Base-by-base conservation (phyloP, 2,329 filamentous ascomycete species). In the Aspergillus sp. region DNA sequence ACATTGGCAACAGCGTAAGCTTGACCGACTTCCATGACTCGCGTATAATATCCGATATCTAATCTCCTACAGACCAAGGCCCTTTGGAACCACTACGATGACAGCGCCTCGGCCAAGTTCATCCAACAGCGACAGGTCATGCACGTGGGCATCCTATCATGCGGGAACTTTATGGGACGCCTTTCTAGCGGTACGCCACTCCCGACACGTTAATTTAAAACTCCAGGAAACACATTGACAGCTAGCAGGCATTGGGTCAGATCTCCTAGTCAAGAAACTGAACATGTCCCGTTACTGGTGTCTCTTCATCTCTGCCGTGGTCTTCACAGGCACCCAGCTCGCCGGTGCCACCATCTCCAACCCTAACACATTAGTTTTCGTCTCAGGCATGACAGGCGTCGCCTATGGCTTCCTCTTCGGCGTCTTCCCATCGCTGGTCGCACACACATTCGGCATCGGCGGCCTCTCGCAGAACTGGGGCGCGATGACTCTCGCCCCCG, bases 381-480 rank as follows among this genome's bases (percentile, higher is more conserved):
- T 97, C 12, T 96, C 90, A 0, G 80, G 82, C 0, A 76, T 94
- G 26, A 94, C 86, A 0, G 93, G 93, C 0, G 73, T 97, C 1
- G 90, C 83, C 1, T 98, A 98, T 64, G 93, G 93, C 2, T 88
- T 94, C 54, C 76, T 97, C 0, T 97, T 97, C 56, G 93, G 93
- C 32, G 90, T 95, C 19, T 95, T 87, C 66, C 93, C 93, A 0
- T 90, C 89, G 8, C 81, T 97, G 12, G 80, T 87, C 7, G 88
- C 90, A 5, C 90, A 97, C 63, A 84, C 85, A 0, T 98, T 98
- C 64, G 93, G 93, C 5, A 85, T 96, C 28, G 79, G 84, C 50
- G 91, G 90, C 1, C 75, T 98, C 41, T 89, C 85, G 46, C 88
- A 95, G 62, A 98, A 97, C 61, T 98, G 93, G 91, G 93, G 93